Conservation (phyloP, 768 basidiomycete genomes). For the Phanerochaete carnosa region DNA sequence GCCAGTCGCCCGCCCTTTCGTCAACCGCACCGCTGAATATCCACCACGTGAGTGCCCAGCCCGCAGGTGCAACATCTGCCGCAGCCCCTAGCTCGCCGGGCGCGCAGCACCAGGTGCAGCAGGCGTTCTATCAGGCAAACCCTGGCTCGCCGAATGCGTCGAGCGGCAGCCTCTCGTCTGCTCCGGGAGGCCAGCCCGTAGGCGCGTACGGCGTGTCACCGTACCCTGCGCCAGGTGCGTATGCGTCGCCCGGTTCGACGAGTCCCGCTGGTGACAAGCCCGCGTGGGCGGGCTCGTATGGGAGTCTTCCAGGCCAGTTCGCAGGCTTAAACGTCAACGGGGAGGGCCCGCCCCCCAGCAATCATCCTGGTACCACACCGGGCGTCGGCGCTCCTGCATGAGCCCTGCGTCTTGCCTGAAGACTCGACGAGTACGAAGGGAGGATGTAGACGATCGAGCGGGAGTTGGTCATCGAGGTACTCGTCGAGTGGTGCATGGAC, state of each 20-base stretch:
- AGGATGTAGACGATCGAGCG: neutral
- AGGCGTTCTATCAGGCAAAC: conserved; percentile 6
- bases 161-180: conserved; percentile 5
- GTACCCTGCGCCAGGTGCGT: conserved; percentile 12
- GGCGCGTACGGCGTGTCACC: conserved; percentile 20
- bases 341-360: conserved; percentile 1
- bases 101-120: conserved; percentile 1
- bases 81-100: conserved; percentile 3
- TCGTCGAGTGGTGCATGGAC: too few species aligned
- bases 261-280: conserved; percentile 6
- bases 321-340: conserved; percentile 20
- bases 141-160: conserved; percentile 10
- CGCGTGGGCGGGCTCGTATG: conserved; percentile 17
- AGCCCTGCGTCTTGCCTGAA: neutral
- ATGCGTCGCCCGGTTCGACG: conserved; percentile 6
- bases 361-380: conserved; percentile 12
- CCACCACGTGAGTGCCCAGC: neutral
- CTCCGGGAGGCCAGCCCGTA: neutral
- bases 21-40: conserved; percentile 8
- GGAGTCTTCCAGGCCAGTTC: conserved; percentile 22
- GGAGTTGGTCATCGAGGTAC: too few species aligned
- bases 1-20: neutral
- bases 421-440: neutral
- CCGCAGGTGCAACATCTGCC: neutral
- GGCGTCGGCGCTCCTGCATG: conserved; percentile 25